Base-by-base conservation (phyloP, 2,329 filamentous ascomycete genomes). In the Penicillium rolfsii region DNA sequence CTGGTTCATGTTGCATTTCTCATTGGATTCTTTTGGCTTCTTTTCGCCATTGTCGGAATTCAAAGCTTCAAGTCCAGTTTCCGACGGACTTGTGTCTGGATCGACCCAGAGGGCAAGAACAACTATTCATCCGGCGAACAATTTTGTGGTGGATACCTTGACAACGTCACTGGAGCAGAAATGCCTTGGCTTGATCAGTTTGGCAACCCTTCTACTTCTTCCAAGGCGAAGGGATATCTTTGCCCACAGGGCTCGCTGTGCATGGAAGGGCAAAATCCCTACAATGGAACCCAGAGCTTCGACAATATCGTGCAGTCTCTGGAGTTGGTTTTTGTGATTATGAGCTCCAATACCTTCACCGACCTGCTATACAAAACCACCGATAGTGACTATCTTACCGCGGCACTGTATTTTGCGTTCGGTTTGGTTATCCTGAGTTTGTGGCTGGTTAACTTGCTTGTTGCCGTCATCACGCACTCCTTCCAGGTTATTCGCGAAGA, bases 401-500 rank as follows among this genome's bases (percentile, higher is more conserved):
- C 93, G 4, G 91, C 93, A 1, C 80, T 98, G 2, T 99, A 87
- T 75, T 89, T 87, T 64, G 85, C 85, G 43, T 80, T 81, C 58
- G 87, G 83, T 0, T 94, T 97, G 73, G 88, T 99, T 71, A 91
- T 99, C 65, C 86, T 99, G 83, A 95, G 92, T 81, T 83, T 99
- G 53, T 99, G 95, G 95, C 85, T 99, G 71, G 93, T 96, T 65
- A 98, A 97, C 75, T 85, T 99, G 78, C 77, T 90, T 50, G 96
- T 99, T 72, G 95, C 95, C 3, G 95, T 99, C 70, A 99, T 99
- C 73, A 99, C 95, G 0, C 97, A 95, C 5, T 97, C 94, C 1
- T 99, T 99, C 72, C 95, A 99, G 74, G 91, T 99, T 66, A 99
- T 99, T 69, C 87, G 95, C 65, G 96, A 99, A 80, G 95, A 99